phyloP scores from a whole-genome alignment of 2,329 filamentous ascomycete species.

The Dendrostoma leiphaemia region DNA sequence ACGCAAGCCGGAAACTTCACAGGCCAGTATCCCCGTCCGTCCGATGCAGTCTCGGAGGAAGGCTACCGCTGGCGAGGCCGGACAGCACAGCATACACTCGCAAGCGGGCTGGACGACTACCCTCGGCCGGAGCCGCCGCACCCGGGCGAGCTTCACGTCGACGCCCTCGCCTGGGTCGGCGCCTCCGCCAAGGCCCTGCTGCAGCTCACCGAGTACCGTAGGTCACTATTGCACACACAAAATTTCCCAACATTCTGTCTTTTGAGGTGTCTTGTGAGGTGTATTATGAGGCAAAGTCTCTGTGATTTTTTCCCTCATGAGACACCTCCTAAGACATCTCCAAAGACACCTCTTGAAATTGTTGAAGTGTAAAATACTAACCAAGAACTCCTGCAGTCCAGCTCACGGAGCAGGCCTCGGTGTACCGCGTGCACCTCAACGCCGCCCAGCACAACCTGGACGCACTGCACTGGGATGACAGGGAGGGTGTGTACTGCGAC shows the following conservation, averaged over 20 bases:
- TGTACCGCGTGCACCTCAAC: constrained; percentile 67
- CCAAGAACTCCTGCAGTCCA: too few relatives aligned
- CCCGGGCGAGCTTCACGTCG: constrained; percentile 86
- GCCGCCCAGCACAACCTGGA: constrained; percentile 80
- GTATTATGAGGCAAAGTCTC: too few relatives aligned
- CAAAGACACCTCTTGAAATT: too few relatives aligned
- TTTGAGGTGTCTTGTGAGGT: too few relatives aligned
- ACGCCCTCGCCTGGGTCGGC: constrained; percentile 90
- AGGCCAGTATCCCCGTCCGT: constrained; percentile 16
- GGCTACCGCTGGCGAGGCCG: constrained; percentile 89
- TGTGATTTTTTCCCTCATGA: too few relatives aligned
- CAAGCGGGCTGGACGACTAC: constrained; percentile 89
- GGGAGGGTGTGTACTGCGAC: constrained; percentile 79
- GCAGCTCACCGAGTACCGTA: constrained; percentile 73
- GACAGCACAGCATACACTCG: constrained; percentile 77
- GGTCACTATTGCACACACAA: too few relatives aligned
- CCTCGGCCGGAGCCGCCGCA: constrained; percentile 88
- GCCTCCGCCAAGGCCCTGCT: constrained; percentile 80
- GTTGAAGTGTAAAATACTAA: too few relatives aligned
- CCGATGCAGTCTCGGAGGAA: constrained; percentile 56
- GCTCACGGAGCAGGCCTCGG: too few relatives aligned
- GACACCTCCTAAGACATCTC: too few relatives aligned
- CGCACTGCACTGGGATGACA: constrained; percentile 82
- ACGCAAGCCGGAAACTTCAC: constrained; percentile 84
- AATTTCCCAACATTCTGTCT: too few relatives aligned